These are phyloP conservation scores for Ophiostoma australiae DNA, from an alignment of 2,329 filamentous ascomycete species.

Conservation along the genomic window DNA sequence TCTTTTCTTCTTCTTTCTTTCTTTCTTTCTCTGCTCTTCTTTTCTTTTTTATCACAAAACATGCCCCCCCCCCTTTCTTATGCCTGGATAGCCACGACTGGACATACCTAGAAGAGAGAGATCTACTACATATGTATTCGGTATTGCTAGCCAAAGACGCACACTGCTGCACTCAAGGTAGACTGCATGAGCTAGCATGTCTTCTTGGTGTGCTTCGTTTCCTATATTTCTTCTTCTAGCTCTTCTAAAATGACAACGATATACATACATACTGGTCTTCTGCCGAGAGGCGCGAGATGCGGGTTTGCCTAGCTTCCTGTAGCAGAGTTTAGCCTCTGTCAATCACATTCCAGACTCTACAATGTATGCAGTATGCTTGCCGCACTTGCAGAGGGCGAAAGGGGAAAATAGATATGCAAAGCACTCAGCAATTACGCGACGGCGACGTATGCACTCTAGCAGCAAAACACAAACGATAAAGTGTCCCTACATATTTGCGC, in stretches of 20 bases:
- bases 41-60: neutral
- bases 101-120: neutral
- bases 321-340: conserved; percentile 2
- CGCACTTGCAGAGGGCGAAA: neutral
- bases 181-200: neutral
- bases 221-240: neutral
- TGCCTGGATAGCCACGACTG: neutral
- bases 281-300: neutral
- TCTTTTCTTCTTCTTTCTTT: neutral
- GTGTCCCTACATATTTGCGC: neutral
- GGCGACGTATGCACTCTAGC: neutral
- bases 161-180: neutral
- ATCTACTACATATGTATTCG: neutral
- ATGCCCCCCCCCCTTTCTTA: neutral
- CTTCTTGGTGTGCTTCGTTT: neutral
- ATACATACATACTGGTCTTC: neutral
- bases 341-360: neutral
- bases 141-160: neutral
- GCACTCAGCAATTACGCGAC: neutral
- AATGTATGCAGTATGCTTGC: neutral
- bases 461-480: neutral
- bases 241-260: neutral
- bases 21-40: neutral
- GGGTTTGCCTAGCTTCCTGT: conserved; percentile 1
- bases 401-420: neutral